Base-by-base conservation (phyloP, 2,329 filamentous ascomycete species). In the Ceratocystis harringtonii region DNA sequence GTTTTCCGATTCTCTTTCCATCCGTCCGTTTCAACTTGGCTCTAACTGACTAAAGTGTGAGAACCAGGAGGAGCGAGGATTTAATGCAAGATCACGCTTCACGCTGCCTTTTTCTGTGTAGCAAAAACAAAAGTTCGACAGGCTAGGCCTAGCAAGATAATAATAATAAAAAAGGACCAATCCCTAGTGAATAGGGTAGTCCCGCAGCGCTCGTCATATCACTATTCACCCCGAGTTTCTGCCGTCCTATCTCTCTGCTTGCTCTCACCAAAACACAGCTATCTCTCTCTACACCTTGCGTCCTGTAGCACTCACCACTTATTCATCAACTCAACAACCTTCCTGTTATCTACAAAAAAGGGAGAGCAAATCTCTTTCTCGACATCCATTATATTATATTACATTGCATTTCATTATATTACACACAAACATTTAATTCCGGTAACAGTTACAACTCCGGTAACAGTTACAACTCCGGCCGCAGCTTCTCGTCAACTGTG, bases 41-140 rank as follows among this genome's bases (percentile, higher is more conserved):
- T 52, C 15, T 52, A 5, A 15, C 15, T 52, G 48, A 25, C 8
- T 52, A 22, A 52, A 52, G 48, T 7, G 48, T 52, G 22, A 52
- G 48, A 52, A 15, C 22, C 3, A 52, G 48, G 48, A 52, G 48
- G 48, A 52, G 12, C 10, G 22, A 52, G 48, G 48, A 52, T 52
- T 52, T 19, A 28, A 52, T 25, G 22, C 48, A 52, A 52, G 48
- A 52, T 52, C 48, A 52, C 48, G 48, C 48, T 41, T 19, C 55
- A 57, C 52, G 52, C 52, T 57, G 52, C 52, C 52, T 32, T 22
- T 19, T 50, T 50, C 22, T 50, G 48, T 50, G 48, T 22, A 50
- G 48, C 48, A 52, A 52, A 15, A 25, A 58, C 55, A 58, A 58
- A 58, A 58, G 55, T 58, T 58, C 55, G 55, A 36, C 55, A 58